Conservation (phyloP, 768 basidiomycete species). For the Hysterangium stoloniferum region DNA sequence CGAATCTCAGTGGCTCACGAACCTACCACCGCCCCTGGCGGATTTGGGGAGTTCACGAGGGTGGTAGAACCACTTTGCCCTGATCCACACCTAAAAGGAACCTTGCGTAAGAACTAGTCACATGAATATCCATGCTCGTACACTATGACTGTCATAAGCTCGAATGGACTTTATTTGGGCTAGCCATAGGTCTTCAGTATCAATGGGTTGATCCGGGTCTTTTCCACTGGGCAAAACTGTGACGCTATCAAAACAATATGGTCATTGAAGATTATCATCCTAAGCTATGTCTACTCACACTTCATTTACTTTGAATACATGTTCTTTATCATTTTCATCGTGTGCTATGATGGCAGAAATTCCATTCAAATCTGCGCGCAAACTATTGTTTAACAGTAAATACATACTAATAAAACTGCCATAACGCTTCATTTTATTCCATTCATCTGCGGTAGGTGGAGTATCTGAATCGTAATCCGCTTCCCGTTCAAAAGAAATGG, state of each 20-base stretch:
- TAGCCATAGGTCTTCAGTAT: slow-evolving; percentile 42
- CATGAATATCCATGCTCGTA: slow-evolving; percentile 17
- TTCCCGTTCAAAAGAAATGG: too few relatives aligned
- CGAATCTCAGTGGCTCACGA: not conserved
- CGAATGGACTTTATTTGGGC: slow-evolving; percentile 42
- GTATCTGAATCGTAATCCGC: slow-evolving; percentile 1
- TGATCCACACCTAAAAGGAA: slow-evolving; percentile 40
- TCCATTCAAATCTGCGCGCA: too few relatives aligned
- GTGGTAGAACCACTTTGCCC: slow-evolving; percentile 50
- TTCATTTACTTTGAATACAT: slow-evolving; percentile 27
- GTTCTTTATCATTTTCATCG: slow-evolving; percentile 26
- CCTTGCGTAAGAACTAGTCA: not conserved
- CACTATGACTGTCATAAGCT: slow-evolving; percentile 21
- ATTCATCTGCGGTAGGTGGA: slow-evolving; percentile 5
- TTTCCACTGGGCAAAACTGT: slow-evolving; percentile 33
- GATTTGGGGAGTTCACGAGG: slow-evolving; percentile 36
- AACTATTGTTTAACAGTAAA: too few relatives aligned
- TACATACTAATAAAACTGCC: slow-evolving; percentile 12
- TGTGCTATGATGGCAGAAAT: slow-evolving; percentile 3
- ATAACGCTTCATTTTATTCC: slow-evolving; percentile 9
- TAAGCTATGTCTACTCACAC: slow-evolving; percentile 24
- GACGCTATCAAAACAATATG: slow-evolving; percentile 23
- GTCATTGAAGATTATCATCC: not conserved
- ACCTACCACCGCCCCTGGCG: slow-evolving; percentile 44
- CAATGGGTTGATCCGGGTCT: slow-evolving; percentile 20